A percentile compares a stretch with the other conserved stretches of the same genome.
Evolutionary conservation across 495 filamentous ascomycete species (phyloP).

Genomic region (Aspergillus sparsus): DNA sequence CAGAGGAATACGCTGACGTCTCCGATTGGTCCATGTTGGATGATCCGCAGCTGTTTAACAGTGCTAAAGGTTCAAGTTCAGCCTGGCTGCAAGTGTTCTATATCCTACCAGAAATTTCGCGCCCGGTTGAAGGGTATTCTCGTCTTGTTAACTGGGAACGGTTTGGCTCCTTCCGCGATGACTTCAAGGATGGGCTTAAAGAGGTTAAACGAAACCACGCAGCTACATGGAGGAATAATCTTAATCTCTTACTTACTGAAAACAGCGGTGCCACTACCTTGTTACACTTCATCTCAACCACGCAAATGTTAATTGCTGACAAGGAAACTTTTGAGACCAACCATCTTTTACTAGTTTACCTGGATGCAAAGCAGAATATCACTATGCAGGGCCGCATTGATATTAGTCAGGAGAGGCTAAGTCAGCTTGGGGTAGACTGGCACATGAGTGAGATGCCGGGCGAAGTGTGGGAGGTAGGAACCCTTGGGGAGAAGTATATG

Average conservation of each 20-base stretch:
- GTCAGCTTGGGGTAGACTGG: not conserved
- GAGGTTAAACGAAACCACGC: not conserved
- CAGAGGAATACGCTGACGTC: not conserved
- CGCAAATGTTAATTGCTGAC: constrained; percentile 1
- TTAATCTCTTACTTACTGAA: not conserved
- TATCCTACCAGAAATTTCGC: constrained; percentile 1
- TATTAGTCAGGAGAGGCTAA: not conserved
- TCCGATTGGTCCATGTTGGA: not conserved
- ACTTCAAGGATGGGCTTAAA: not conserved
- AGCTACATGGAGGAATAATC: no score
- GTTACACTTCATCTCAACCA: not conserved
- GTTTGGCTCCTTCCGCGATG: not conserved
- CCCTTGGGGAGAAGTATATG: not conserved
- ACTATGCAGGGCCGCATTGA: constrained; percentile 6
- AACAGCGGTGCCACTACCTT: not conserved
- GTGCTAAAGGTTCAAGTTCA: not conserved
- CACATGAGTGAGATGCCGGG: no score
- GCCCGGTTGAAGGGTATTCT: no score
- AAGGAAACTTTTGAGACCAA: constrained; percentile 3
- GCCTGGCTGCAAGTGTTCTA: not conserved
- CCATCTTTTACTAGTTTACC: not conserved
- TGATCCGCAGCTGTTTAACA: not conserved
- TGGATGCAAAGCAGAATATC: constrained; percentile 6
- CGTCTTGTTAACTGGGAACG: not conserved
- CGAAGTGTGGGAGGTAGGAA: not conserved